Base-by-base conservation (phyloP, 2,329 filamentous ascomycete genomes). In the Sarocladium kiliense region DNA sequence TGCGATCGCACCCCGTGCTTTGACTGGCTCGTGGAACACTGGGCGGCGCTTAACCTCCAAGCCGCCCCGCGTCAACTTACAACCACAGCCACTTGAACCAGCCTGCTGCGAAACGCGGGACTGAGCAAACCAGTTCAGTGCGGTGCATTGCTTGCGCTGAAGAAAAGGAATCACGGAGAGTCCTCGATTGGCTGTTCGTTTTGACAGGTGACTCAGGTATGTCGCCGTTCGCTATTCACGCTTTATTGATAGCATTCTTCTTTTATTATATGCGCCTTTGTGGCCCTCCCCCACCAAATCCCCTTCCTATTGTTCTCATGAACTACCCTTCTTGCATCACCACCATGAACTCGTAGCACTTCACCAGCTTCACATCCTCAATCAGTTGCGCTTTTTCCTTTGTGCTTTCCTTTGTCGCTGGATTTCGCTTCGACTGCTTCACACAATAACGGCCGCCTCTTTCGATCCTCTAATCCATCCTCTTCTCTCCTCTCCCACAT, bases 261-360 rank as follows among this genome's bases (percentile, higher is more conserved):
- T 45, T n/a, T 45, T 44, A 39, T 39, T 53, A 53, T 41, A 53
- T 41, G 50, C 32, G 50, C 50, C 50, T 41, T 39, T 53, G 50
- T 53, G 12, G 32, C 21, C 34, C 36, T 26, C 16, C 19, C 49
- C 42, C 37, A 58, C 54, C 37, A 54, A 37, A 27, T 44, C 27
- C 51, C 53, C 54, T 55, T 55, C 55, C 47, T 18, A 51, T 51
- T 51, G 47, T 51, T 36, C 47, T 36, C 47, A 49, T 19, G 30
- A 54, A 23, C 26, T 54, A n/a, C 27, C 19, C 41, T 37, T 19
- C 44, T 26, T 32, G n/a, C 23, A 27, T 41, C 37, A 55, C n/a
- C 37, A 39, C 53, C 26, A 49, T 57, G 56, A 55, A 55, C 47
- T 57, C 57, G 57, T 57, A 59, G 54, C 36, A 56, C 57, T 56